phyloP scores from a whole-genome alignment of 169 alveolate genomes.

The Plasmodium falciparum region DNA sequence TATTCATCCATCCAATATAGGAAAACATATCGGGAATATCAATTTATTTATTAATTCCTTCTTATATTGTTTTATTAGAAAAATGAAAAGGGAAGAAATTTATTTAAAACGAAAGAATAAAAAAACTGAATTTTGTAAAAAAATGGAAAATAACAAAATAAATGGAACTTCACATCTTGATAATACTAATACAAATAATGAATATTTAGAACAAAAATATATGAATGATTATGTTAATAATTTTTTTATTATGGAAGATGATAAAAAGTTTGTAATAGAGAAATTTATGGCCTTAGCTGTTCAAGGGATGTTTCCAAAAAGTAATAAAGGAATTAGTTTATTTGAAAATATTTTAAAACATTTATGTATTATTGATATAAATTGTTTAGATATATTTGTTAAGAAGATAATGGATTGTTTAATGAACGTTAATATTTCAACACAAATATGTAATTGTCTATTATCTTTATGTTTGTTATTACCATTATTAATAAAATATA shows the following conservation, averaged over 20 bases:
- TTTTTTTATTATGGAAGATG: constrained; percentile 53
- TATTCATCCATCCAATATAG: constrained; percentile 66
- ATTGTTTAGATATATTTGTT: constrained; percentile 55
- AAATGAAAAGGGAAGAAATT: constrained; percentile 48
- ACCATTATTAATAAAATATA: constrained; percentile 65
- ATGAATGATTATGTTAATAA: constrained; percentile 23
- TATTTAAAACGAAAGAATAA: constrained; percentile 2
- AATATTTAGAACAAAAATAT: neutral
- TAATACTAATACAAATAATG: neutral
- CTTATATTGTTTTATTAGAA: constrained; percentile 61
- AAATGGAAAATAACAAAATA: neutral
- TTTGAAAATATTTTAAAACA: constrained; percentile 74
- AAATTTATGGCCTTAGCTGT: constrained; percentile 49
- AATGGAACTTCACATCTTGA: neutral
- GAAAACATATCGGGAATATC: constrained; percentile 74
- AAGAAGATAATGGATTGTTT: constrained; percentile 62
- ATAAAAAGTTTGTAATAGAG: constrained; percentile 50
- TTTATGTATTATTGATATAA: constrained; percentile 52
- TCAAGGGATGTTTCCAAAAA: constrained; percentile 73
- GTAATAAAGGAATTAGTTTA: constrained; percentile 53
- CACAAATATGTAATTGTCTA: constrained; percentile 65
- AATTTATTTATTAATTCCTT: constrained; percentile 47
- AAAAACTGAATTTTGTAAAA: neutral
- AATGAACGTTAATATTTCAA: constrained; percentile 49
- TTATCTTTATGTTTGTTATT: constrained; percentile 63